These are phyloP conservation scores for Discostella pseudostelligera DNA, from an alignment of 108 stramenopile genomes.

Conservation along the genomic window DNA sequence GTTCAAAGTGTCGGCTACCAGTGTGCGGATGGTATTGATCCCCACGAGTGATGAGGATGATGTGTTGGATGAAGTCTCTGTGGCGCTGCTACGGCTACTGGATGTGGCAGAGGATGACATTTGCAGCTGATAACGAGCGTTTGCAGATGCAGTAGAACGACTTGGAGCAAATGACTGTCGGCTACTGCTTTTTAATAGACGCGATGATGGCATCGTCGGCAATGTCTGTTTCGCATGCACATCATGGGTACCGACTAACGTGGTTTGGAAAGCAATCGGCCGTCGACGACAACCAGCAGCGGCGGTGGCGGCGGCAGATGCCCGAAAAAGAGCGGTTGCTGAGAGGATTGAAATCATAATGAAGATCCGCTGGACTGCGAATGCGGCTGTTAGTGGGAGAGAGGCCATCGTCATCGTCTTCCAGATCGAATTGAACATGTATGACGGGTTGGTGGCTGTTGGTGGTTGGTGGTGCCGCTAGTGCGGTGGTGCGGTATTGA, in stretches of 20 bases:
- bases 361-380: no score
- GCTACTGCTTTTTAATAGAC: no score
- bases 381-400: not conserved
- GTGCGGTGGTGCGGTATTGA: no score
- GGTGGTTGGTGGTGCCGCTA: no score
- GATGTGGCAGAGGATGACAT: not conserved
- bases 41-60: conserved; percentile 40
- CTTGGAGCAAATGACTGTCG: no score
- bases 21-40: conserved; percentile 61
- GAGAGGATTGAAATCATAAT: not conserved
- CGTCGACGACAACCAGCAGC: not conserved
- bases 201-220: conserved; percentile 1
- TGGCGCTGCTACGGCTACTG: not conserved
- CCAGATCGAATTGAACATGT: no score
- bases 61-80: no score
- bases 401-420: conserved; percentile 7
- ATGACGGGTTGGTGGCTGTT: not conserved
- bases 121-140: no score
- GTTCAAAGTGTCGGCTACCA: conserved; percentile 66
- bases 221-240: not conserved
- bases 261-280: not conserved
- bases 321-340: not conserved
- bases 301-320: not conserved
- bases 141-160: no score
- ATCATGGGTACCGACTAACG: not conserved